Evolutionary conservation across 2,329 filamentous ascomycete species (phyloP).

Genomic region (Xylaria sp.): DNA sequence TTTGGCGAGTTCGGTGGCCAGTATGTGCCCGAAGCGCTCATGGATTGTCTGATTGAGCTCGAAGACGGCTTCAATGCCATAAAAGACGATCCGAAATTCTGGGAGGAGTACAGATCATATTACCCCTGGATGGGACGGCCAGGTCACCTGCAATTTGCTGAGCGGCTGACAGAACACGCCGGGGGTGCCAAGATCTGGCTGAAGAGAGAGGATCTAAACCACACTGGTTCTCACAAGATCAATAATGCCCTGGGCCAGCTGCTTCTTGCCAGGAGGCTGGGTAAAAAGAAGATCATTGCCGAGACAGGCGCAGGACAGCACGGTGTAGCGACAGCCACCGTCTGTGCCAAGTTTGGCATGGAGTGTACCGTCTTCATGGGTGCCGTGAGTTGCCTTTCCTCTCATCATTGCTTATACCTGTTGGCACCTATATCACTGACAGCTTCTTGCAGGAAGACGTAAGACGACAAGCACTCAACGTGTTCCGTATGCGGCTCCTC

Average conservation of each 20-base stretch:
- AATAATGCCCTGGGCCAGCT: constrained; percentile 98
- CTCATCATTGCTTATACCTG: background rate
- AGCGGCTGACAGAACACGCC: constrained; percentile 86
- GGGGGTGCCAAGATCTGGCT: constrained; percentile 97
- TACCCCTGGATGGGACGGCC: constrained; percentile 98
- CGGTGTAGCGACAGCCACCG: constrained; percentile 95
- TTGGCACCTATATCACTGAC: background rate
- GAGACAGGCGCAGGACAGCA: constrained; percentile 98
- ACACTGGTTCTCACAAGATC: constrained; percentile 99
- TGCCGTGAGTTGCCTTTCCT: constrained; percentile 62
- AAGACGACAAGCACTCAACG: constrained; percentile 93
- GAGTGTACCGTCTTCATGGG: constrained; percentile 99
- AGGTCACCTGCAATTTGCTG: constrained; percentile 88
- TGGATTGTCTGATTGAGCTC: constrained; percentile 93
- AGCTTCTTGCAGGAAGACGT: constrained; percentile 76
- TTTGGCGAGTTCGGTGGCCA: constrained; percentile 98
- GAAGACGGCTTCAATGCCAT: constrained; percentile 92
- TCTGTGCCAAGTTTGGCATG: constrained; percentile 98
- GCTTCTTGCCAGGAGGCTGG: constrained; percentile 83
- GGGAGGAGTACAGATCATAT: constrained; percentile 95
- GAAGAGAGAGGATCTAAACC: constrained; percentile 97
- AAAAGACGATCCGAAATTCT: constrained; percentile 88
- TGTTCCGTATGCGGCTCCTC: constrained; percentile 97
- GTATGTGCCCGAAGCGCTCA: constrained; percentile 96
- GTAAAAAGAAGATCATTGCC: constrained; percentile 97